Base-by-base conservation (phyloP, 2,329 filamentous ascomycete genomes). In the Immersiporthe knoxdaviesiana region DNA sequence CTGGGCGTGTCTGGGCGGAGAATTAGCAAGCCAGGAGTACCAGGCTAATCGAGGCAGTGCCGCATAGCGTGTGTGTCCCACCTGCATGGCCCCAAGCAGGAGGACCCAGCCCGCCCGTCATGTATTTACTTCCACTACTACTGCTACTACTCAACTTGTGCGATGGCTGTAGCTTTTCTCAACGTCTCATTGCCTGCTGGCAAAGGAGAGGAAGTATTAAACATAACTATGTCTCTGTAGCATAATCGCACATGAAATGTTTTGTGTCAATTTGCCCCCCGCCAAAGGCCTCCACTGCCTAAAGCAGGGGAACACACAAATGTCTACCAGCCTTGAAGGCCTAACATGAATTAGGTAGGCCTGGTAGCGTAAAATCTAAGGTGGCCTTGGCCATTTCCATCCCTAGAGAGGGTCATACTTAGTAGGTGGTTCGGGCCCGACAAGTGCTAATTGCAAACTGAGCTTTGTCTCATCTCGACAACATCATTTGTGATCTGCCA, bases 351-450 rank as follows among this genome's bases (percentile, higher is more conserved):
- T n/a, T 52, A 52, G n/a, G 47, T 12, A 24, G 11, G 35, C 35
- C 35, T 35, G 35, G 35, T 35, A 35, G 47, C 21, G 47, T n/a
- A 24, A 12, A 52, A 24, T 7, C 14, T 41, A n/a, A n/a, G n/a
- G n/a, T n/a, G n/a, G n/a, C 39, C 39, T 41, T 41, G 39, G 16
- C 12, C 47, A 52, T 8, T 11, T 24, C 47, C 47, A 52, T 52
- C 12, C 47, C n/a, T 24, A 11, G 47, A 4, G 47, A 52, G n/a
- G n/a, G 47, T n/a, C n/a, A n/a, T n/a, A n/a, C n/a, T n/a, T 24
- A 18, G n/a, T 30, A 61, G 59, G 21, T 61, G 59, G 59, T 41
- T 35, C 35, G 37, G 41, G 59, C 59, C 27, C 21, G 18, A 61
- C 21, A 41, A 35, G 5, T 14, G 24, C 37, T 30, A 44, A 35